A percentile compares a stretch with the other conserved stretches of the same genome.
phyloP scores from a whole-genome alignment of 257 asterid species.

The Eucommia ulmoides region DNA sequence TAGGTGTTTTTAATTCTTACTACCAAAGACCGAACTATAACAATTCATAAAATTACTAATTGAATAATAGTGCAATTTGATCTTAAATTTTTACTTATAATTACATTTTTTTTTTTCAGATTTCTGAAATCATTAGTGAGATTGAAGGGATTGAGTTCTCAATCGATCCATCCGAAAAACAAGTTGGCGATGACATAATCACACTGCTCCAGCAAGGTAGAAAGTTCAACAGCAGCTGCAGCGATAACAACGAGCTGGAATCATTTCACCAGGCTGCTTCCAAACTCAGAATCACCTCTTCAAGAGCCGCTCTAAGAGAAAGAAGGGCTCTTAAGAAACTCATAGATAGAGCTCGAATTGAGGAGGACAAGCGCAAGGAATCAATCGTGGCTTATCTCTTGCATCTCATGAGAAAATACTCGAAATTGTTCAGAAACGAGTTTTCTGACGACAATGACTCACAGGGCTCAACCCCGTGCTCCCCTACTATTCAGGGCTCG shows the following conservation, averaged over 20 bases:
- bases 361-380: constrained; percentile 90
- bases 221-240: constrained; percentile 46
- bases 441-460: constrained; percentile 92
- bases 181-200: constrained; percentile 79
- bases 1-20: no score
- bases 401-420: constrained; percentile 84
- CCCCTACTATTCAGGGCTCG: constrained; percentile 75
- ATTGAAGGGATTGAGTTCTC: constrained; percentile 65
- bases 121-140: constrained; percentile 59
- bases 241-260: constrained; percentile 77
- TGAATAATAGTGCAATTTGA: no score
- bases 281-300: constrained; percentile 79
- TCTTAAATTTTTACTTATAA: no score
- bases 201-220: constrained; percentile 86
- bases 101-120: constrained; percentile 59
- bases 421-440: constrained; percentile 79
- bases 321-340: constrained; percentile 91
- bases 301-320: constrained; percentile 91
- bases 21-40: no score
- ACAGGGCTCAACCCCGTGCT: constrained; percentile 95
- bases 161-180: constrained; percentile 72
- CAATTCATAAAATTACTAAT: no score
- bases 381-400: constrained; percentile 83
- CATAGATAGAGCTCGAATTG: constrained; percentile 75
- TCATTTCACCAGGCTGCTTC: constrained; percentile 91